Evolutionary conservation across 805 yeast genomes (phyloP).

Genomic region (Sungouiozyma intestinalis): DNA sequence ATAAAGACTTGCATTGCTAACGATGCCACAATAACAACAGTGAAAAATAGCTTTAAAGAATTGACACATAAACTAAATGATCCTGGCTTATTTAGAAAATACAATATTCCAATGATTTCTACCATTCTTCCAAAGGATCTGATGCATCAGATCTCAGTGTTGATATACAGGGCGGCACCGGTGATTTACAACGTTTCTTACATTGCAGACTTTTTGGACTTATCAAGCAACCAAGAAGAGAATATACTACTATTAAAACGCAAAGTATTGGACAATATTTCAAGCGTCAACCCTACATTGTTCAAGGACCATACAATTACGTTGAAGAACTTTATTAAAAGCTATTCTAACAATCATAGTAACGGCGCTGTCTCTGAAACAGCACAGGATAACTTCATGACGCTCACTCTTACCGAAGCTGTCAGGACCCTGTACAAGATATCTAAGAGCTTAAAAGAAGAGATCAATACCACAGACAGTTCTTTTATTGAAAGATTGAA

Average conservation of each 20-base stretch:
- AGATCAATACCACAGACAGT: slow-evolving; percentile 34
- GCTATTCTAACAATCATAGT: too few relatives aligned
- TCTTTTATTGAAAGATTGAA: slow-evolving; percentile 37
- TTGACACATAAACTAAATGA: slow-evolving; percentile 46
- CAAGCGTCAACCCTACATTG: slow-evolving; percentile 50
- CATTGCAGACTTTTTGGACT: slow-evolving; percentile 40
- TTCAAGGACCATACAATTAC: slow-evolving; percentile 49
- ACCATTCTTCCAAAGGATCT: slow-evolving; percentile 39
- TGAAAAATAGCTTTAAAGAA: slow-evolving; percentile 55
- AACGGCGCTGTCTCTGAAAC: slow-evolving; percentile 8
- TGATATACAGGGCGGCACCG: slow-evolving; percentile 52
- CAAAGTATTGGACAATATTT: slow-evolving; percentile 47
- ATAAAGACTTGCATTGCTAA: slow-evolving; percentile 43
- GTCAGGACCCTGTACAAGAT: slow-evolving; percentile 54
- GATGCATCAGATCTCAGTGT: slow-evolving; percentile 41
- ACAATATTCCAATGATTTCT: slow-evolving; percentile 24
- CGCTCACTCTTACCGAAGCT: slow-evolving; percentile 28
- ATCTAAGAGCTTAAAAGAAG: slow-evolving; percentile 39
- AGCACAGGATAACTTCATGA: slow-evolving; percentile 10
- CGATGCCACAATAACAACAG: slow-evolving; percentile 49
- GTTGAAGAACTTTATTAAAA: slow-evolving; percentile 33
- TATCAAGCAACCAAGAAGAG: slow-evolving; percentile 21
- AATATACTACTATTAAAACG: slow-evolving; percentile 30
- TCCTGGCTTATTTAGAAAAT: slow-evolving; percentile 35
- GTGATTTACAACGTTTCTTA: slow-evolving; percentile 58